Base-by-base conservation (phyloP, 2,329 filamentous ascomycete species). In the Fusarium chlamydosporum region DNA sequence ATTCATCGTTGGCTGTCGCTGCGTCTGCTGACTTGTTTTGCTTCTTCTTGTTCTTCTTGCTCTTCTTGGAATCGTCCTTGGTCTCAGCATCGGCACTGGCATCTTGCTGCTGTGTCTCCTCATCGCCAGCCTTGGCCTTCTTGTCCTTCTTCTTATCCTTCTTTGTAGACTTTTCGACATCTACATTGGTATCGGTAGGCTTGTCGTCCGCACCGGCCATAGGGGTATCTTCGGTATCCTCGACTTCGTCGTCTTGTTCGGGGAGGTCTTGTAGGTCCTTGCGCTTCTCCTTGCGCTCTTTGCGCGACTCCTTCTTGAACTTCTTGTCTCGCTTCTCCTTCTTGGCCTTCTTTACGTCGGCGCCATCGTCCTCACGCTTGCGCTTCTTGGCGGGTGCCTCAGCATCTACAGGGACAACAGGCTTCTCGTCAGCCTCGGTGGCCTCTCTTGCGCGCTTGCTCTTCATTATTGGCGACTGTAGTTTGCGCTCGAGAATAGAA, bases 271-370 rank as follows among this genome's bases (percentile, higher is more conserved):
- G 76, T 8, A 81, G 68, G 45, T 81, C 68, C 70, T 79, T 79
- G 53, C 78, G 76, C 72, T 80, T 81, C 29, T 81, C 77, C 70
- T 82, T 81, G 71, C 79, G 80, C 51, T 81, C 79, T 58, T 80
- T 78, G 40, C 79, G 77, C 56, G 75, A 77, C 68, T 79, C 76
- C 59, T 76, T 74, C 55, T 76, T 64, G 56, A 70, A 55, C 61
- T 80, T 77, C 45, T 78, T 76, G 27, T 78, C 70, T 70, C 80
- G 77, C 65, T 79, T 77, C 10, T 78, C 71, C 61, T 78, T 78
- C 71, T 79, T 79, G 16, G 67, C 70, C 60, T 75, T 76, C 71
- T 78, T 77, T 66, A 61, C 23, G n/a, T 54, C 62, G 45, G 58
- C 53, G 13, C 40, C 61, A 20, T 77, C 77, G 26, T 76, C 77